phyloP scores from a whole-genome alignment of 2,329 filamentous ascomycete genomes.

The Didymella keratinophila region DNA sequence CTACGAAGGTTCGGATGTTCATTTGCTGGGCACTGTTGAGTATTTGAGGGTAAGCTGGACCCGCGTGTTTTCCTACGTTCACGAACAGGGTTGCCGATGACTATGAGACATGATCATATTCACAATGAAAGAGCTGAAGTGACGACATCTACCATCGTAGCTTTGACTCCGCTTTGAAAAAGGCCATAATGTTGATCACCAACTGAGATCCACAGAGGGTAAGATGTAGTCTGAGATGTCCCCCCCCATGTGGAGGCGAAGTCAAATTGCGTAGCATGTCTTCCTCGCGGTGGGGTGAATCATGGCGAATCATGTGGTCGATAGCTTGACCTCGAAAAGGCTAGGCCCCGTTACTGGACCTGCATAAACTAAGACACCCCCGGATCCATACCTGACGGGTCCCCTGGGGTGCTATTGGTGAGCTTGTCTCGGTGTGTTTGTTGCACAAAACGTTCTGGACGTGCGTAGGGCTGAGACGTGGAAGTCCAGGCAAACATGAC shows the following conservation, averaged over 20 bases:
- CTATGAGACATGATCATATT: slow-evolving; percentile 8
- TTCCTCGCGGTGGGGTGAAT: slow-evolving; percentile 13
- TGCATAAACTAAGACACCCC: slow-evolving; percentile 22
- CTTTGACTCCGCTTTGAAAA: neutral
- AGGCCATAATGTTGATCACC: slow-evolving; percentile 1
- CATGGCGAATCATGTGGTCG: slow-evolving; percentile 15
- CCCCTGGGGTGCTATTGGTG: slow-evolving; percentile 19
- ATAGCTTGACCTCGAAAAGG: slow-evolving; percentile 13
- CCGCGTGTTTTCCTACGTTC: neutral
- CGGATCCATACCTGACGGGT: slow-evolving; percentile 24
- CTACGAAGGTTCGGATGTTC: neutral
- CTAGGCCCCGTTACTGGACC: slow-evolving; percentile 7
- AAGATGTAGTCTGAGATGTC: slow-evolving; percentile 4
- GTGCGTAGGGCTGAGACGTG: slow-evolving; percentile 41
- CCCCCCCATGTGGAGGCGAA: slow-evolving; percentile 8
- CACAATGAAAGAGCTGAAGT: neutral
- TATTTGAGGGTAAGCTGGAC: slow-evolving; percentile 2
- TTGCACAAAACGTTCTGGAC: slow-evolving; percentile 38
- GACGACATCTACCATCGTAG: neutral
- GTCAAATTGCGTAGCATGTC: slow-evolving; percentile 8
- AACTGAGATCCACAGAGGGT: slow-evolving; percentile 1
- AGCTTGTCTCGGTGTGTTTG: slow-evolving; percentile 24
- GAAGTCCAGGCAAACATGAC: slow-evolving; percentile 29
- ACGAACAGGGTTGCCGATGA: neutral
- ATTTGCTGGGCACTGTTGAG: neutral